A percentile compares a stretch with the other conserved stretches of the same genome.
Conservation (phyloP, 164 flowering plant species). For the Vitis cinerea region DNA sequence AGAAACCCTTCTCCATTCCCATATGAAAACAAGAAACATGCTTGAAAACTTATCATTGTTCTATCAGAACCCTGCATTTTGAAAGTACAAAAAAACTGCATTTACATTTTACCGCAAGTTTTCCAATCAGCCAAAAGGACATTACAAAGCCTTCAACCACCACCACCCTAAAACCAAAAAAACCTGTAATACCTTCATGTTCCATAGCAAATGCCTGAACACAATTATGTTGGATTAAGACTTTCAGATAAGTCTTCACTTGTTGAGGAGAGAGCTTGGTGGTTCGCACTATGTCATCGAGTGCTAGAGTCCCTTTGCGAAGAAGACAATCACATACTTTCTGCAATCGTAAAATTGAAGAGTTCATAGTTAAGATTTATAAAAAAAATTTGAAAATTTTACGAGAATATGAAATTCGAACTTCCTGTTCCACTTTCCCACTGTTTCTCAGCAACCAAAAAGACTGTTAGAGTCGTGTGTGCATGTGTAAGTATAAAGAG, state of each 20-base stretch:
- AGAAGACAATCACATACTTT: constrained; percentile 87
- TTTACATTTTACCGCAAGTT: too few relatives aligned
- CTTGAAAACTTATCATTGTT: too few relatives aligned
- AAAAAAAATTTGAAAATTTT: too few relatives aligned
- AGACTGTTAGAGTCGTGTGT: neutral
- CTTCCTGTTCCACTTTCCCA: too few relatives aligned
- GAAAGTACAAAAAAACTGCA: too few relatives aligned
- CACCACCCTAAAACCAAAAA: neutral
- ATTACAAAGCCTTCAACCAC: too few relatives aligned
- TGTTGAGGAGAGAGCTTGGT: constrained; percentile 44
- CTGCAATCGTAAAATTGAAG: constrained; percentile 30
- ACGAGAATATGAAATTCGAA: neutral
- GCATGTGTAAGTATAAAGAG: neutral
- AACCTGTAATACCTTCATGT: constrained; percentile 34
- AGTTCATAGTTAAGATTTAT: too few relatives aligned
- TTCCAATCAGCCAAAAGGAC: too few relatives aligned
- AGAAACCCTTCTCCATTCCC: too few relatives aligned
- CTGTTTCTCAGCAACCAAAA: too few relatives aligned
- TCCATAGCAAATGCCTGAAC: constrained; percentile 69
- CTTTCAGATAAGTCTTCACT: constrained; percentile 63
- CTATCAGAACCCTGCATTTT: too few relatives aligned
- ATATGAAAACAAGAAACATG: too few relatives aligned
- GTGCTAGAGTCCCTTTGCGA: constrained; percentile 56
- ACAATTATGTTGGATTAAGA: constrained; percentile 90
- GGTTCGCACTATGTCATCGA: constrained; percentile 33